Evolutionary conservation across 1,139 yeast genomes (phyloP), one percentile per base, ranked within the genome.

Genomic region (Pichia sp.): DNA sequence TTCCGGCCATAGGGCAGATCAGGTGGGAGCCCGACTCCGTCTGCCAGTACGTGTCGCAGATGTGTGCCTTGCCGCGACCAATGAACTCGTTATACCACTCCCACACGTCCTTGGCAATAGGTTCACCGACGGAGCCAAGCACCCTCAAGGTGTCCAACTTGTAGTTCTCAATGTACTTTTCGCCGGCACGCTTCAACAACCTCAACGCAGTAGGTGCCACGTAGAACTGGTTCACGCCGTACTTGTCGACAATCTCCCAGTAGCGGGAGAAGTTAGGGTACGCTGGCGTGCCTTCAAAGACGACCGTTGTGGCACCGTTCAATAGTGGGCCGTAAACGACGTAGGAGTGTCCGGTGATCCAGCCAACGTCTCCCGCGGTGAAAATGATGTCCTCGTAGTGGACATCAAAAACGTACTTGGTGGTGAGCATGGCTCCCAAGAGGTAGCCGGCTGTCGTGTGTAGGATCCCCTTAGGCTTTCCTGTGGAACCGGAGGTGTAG

Each of bases 31-130:
- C 92, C n/a, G 89, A 82, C 70, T 86, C 93, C 6, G 93, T 86
- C 76, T 85, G 90, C 93, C 93, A 86, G 73, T 86, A 85, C 49
- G 93, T 85, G 71, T 86, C 93, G 61, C 84, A 82, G 62, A 86
- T 82, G 65, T 87, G 89, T 51, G 87, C 85, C 69, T 85, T 78
- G 48, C 80, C 81, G 64, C 87, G 79, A 64, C 96, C 96, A 64
- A 88, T 82, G 61, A 83, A 77, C 61, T 86, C 89, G 65, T 83
- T 84, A 70, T 87, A 88, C 96, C 96, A 88, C 67, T 86, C 90
- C 96, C 96, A 88, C 56, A 88, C 90, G 67, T 88, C 96, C 46
- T 92, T 89, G 40, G 96, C 95, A 71, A 88, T 88, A 59, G 96
- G 96, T 71, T 88, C 96, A 68, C 96, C 96, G 48, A 88, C 96